Evolutionary conservation across 2,329 filamentous ascomycete species (phyloP).

Genomic region (Ceratocystis lukuohia): DNA sequence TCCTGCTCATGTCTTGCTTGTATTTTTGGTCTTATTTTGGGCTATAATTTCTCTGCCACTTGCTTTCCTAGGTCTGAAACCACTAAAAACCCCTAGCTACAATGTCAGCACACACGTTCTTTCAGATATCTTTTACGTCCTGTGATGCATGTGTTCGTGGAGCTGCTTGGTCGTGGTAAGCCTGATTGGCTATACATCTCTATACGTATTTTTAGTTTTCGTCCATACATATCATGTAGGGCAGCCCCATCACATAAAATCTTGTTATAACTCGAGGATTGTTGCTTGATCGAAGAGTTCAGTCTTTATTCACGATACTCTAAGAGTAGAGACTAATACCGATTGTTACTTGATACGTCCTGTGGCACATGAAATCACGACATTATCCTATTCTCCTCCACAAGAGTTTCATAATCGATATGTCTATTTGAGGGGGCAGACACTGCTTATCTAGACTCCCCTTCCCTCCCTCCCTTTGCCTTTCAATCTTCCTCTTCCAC

Average conservation of each 20-base stretch:
- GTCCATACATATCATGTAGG: too few species aligned
- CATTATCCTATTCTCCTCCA: background rate
- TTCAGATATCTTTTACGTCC: too few species aligned
- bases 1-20: too few species aligned
- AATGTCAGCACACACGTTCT: too few species aligned
- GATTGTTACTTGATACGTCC: background rate
- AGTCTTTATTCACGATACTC: background rate
- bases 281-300: background rate
- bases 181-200: too few species aligned
- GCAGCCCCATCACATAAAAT: background rate
- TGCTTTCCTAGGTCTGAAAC: too few species aligned
- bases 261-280: background rate
- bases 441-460: background rate
- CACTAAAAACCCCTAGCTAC: too few species aligned
- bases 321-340: background rate
- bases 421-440: background rate
- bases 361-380: background rate
- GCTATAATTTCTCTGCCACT: too few species aligned
- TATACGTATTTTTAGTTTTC: too few species aligned
- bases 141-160: too few species aligned
- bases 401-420: background rate
- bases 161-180: too few species aligned
- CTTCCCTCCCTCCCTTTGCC: background rate
- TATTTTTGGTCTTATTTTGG: too few species aligned
- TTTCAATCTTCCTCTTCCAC: background rate